Base-by-base conservation (phyloP, 495 filamentous ascomycete species). In the Penicillium lagena region DNA sequence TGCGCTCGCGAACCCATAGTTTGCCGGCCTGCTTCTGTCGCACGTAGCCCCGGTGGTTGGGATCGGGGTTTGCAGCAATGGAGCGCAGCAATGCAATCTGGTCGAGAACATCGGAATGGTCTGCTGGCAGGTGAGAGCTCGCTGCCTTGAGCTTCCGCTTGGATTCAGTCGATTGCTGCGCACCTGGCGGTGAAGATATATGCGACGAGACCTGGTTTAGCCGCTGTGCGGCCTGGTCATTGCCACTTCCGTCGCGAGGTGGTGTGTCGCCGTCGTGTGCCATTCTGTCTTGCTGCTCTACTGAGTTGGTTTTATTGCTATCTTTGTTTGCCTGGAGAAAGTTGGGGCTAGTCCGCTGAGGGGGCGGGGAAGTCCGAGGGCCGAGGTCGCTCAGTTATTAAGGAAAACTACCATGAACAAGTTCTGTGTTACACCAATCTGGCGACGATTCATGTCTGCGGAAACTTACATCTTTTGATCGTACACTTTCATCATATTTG, bases 11-110 rank as follows among this genome's bases (percentile, higher is more conserved):
- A 0, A 82, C 78, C 79, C 79, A 82, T n/a, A 83, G 66, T 54
- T 82, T 83, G 3, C 80, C 80, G 2, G 77, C 73, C 65, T 79
- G 66, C 41, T 81, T 80, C 55, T 83, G 78, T 1, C 78, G 70
- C 11, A 76, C 49, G 41, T 81, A 82, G 12, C 78, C 79, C 39
- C 73, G 66, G 47, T 74, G 71, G 14, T 62, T 71, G 2, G 63
- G 55, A 38, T 81, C 68, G 9, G 79, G 78, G 0, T 67, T 80
- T 31, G 60, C 60, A 7, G 80, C 78, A 32, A 81, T 72, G 11
- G 44, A 58, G 35, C 64, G 59, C 2, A 83, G 69, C 1, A 64
- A 58, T 22, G 62, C 42, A 7, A 83, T 71, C 54, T 80, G 75
- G 13, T 51, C 55, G 3, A 80, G 71, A 30, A 81, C 72, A 58